These are phyloP conservation scores for Stygiomarasmius scandens DNA, from an alignment of 1,284 basidiomycete species.

Conservation along the genomic window DNA sequence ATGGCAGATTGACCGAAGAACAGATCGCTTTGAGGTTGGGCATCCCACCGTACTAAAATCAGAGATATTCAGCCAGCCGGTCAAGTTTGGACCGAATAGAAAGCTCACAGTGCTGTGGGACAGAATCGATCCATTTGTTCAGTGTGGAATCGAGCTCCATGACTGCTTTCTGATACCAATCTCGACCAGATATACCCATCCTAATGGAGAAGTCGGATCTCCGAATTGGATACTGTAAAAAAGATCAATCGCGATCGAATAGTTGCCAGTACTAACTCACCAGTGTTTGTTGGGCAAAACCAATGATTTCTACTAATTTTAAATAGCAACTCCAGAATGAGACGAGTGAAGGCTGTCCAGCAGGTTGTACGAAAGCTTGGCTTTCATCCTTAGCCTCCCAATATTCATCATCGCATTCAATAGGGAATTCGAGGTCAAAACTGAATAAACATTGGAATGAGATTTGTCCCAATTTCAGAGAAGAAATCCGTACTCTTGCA, in stretches of 20 bases:
- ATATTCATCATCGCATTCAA: conserved; percentile 7
- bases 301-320: conserved; percentile 50
- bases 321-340: conserved; percentile 46
- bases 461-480: neutral
- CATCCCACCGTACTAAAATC: conserved; percentile 53
- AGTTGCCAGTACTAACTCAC: conserved; percentile 12
- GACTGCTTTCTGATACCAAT: conserved; percentile 46
- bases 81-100: neutral
- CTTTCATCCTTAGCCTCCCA: conserved; percentile 25
- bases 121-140: conserved; percentile 57
- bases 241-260: neutral
- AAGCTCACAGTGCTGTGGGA: conserved; percentile 49
- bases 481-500: neutral
- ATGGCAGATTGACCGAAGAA: conserved; percentile 60
- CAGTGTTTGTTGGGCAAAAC: conserved; percentile 49
- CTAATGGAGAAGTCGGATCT: conserved; percentile 35
- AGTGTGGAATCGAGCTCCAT: conserved; percentile 56
- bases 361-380: conserved; percentile 34
- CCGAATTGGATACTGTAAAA: conserved; percentile 23
- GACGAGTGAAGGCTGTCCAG: conserved; percentile 35
- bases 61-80: neutral
- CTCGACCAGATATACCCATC: conserved; percentile 37
- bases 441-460: neutral
- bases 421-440: conserved; percentile 4
- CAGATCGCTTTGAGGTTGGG: conserved; percentile 38